A percentile compares a stretch with the other conserved stretches of the same genome.
Evolutionary conservation across 495 filamentous ascomycete genomes (phyloP).

Genomic region (Aspergillus saccharolyticus): DNA sequence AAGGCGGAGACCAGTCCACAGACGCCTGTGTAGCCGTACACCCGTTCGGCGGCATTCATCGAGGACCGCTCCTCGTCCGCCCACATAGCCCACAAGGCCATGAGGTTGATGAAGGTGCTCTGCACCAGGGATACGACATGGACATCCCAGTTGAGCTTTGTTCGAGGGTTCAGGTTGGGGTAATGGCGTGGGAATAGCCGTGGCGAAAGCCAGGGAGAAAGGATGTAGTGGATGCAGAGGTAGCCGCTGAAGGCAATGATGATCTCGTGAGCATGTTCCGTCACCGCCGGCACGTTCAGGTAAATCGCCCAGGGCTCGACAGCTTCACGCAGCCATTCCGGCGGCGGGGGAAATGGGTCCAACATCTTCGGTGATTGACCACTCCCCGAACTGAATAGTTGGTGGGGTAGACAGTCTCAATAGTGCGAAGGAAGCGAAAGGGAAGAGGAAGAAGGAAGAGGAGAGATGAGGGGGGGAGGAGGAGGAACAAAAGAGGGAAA

Average conservation of each 20-base stretch:
- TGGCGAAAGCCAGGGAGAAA: constrained; percentile 71
- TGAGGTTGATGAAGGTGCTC: constrained; percentile 66
- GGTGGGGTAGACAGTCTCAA: constrained; percentile 1
- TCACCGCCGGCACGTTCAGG: constrained; percentile 62
- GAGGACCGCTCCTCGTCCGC: constrained; percentile 66
- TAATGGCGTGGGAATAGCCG: constrained; percentile 69
- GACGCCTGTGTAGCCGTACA: constrained; percentile 87
- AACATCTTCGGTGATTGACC: constrained; percentile 40
- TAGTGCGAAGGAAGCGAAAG: neutral
- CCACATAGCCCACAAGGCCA: constrained; percentile 81
- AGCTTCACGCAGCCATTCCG: constrained; percentile 37
- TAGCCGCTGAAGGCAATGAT: constrained; percentile 69
- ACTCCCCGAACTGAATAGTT: constrained; percentile 5
- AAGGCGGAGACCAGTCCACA: constrained; percentile 77
- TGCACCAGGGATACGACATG: constrained; percentile 94
- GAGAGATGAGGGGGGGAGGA: constrained; percentile 1
- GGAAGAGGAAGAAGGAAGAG: neutral
- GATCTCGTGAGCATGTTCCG: constrained; percentile 86
- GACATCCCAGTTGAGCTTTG: constrained; percentile 89
- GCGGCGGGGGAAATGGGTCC: constrained; percentile 44
- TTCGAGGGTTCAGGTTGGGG: constrained; percentile 56
- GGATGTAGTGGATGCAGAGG: constrained; percentile 62
- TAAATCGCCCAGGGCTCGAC: constrained; percentile 42
- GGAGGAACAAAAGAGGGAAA: neutral
- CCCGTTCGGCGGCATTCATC: constrained; percentile 69